A percentile compares a stretch with the other conserved stretches of the same genome.
These are phyloP conservation scores for Mycena amicta DNA, from an alignment of 768 basidiomycete species.

Conservation along the genomic window DNA sequence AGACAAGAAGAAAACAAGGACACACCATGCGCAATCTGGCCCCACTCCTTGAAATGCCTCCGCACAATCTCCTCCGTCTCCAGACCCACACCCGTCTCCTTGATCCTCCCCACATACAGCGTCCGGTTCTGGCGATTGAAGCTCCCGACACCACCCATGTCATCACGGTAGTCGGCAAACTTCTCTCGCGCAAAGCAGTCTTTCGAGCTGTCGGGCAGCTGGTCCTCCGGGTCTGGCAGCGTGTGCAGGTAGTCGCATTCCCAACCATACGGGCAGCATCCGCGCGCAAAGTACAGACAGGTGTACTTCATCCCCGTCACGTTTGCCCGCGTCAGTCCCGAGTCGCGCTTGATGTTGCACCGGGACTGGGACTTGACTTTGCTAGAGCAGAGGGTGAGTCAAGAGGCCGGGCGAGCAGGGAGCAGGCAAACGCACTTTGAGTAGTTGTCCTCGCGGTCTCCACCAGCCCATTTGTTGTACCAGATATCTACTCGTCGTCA, in stretches of 20 bases:
- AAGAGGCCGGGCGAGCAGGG: background rate
- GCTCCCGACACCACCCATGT: conserved; percentile 99
- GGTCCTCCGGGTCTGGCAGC: conserved; percentile 70
- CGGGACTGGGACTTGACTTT: conserved; percentile 94
- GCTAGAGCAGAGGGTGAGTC: conserved; percentile 40
- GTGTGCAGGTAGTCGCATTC: conserved; percentile 96
- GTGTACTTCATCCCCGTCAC: conserved; percentile 90
- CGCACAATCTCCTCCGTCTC: conserved; percentile 92
- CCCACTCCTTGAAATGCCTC: conserved; percentile 96
- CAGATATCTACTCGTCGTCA: conserved; percentile 70
- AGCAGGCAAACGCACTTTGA: conserved; percentile 69
- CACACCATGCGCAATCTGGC: conserved; percentile 88
- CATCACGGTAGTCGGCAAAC: conserved; percentile 95
- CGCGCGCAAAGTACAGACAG: conserved; percentile 94
- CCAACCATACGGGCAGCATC: conserved; percentile 97
- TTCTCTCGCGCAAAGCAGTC: conserved; percentile 98
- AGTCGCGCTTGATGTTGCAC: conserved; percentile 85
- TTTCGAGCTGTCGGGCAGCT: conserved; percentile 87
- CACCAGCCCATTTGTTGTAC: conserved; percentile 99
- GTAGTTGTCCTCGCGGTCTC: conserved; percentile 94
- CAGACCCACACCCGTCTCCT: conserved; percentile 82
- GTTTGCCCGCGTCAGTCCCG: conserved; percentile 93
- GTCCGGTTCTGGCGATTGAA: conserved; percentile 95
- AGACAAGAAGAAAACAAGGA: conserved; percentile 21
- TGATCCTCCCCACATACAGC: conserved; percentile 91